Percentiles rank a stretch among this genome's conserved stretches.
Evolutionary conservation across 495 filamentous ascomycete genomes (phyloP).

Genomic region (Penicillium lagena): DNA sequence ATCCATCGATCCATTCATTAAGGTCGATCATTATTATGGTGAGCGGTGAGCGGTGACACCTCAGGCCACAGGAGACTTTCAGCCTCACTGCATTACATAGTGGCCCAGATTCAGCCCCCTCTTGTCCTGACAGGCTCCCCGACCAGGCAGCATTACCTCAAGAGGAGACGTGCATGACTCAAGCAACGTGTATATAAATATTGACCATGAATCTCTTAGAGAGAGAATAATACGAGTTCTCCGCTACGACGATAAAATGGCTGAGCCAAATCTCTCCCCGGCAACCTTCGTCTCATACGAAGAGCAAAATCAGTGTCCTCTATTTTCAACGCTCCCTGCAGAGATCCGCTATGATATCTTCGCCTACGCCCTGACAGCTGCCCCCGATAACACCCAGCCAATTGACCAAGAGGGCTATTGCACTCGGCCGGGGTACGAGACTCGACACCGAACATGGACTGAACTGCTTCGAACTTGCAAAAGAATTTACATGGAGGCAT

Average conservation of each 20-base stretch:
- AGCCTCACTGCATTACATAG: too few species aligned
- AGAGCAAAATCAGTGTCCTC: background rate
- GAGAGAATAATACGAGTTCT: too few species aligned
- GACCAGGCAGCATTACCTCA: too few species aligned
- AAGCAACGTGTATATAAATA: too few species aligned
- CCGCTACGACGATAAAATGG: background rate
- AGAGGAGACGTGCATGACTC: too few species aligned
- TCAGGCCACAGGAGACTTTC: too few species aligned
- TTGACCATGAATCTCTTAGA: too few species aligned
- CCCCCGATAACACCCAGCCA: conserved; percentile 4
- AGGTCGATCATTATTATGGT: too few species aligned
- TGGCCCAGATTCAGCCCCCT: too few species aligned
- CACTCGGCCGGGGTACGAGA: conserved; percentile 15
- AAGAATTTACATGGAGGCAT: conserved; percentile 16
- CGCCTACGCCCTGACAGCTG: conserved; percentile 14
- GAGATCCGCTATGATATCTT: conserved; percentile 24
- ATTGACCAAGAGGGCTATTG: conserved; percentile 15
- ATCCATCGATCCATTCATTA: too few species aligned
- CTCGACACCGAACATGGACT: conserved; percentile 9
- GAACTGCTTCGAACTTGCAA: conserved; percentile 17
- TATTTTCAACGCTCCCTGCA: conserved; percentile 10
- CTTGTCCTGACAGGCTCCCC: too few species aligned
- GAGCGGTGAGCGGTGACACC: too few species aligned
- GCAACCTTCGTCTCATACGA: background rate
- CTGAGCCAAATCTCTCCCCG: background rate